Percentiles rank a stretch among this genome's conserved stretches.
phyloP scores from a whole-genome alignment of 345 rosid genomes.

The Cardamine chenopodiifolia region DNA sequence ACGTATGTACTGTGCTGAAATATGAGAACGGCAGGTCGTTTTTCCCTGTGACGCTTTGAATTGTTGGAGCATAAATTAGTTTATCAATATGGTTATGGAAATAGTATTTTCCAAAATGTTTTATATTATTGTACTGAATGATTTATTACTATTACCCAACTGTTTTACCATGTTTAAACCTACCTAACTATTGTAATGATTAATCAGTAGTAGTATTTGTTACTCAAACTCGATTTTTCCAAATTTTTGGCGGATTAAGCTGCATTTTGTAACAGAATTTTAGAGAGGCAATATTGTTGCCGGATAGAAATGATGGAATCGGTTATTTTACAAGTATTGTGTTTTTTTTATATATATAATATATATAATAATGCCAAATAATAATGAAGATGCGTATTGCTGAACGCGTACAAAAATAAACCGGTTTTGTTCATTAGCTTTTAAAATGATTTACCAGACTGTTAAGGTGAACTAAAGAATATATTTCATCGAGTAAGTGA shows the following conservation, averaged over 20 bases:
- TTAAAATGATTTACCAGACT: neutral
- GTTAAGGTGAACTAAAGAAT: neutral
- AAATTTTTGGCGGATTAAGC: neutral
- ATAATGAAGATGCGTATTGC: neutral
- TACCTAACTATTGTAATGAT: constrained; percentile 27
- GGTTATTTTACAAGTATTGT: too few relatives aligned
- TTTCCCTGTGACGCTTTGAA: neutral
- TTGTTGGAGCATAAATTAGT: neutral
- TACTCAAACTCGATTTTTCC: constrained; percentile 27
- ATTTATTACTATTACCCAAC: neutral
- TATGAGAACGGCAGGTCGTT: neutral
- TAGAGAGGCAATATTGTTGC: constrained; percentile 9
- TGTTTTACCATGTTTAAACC: neutral
- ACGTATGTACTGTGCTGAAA: neutral
- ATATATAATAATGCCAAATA: neutral
- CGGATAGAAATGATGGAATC: neutral
- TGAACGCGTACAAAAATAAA: neutral
- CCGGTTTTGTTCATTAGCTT: neutral
- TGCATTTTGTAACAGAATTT: neutral
- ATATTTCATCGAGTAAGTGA: too few relatives aligned
- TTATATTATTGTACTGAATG: neutral
- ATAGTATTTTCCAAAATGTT: neutral
- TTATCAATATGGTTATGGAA: neutral
- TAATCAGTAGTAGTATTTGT: constrained; percentile 15
- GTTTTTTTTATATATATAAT: too few relatives aligned